Conservation (phyloP, 768 basidiomycete species). For the Sistotremastrum niveocremeum region DNA sequence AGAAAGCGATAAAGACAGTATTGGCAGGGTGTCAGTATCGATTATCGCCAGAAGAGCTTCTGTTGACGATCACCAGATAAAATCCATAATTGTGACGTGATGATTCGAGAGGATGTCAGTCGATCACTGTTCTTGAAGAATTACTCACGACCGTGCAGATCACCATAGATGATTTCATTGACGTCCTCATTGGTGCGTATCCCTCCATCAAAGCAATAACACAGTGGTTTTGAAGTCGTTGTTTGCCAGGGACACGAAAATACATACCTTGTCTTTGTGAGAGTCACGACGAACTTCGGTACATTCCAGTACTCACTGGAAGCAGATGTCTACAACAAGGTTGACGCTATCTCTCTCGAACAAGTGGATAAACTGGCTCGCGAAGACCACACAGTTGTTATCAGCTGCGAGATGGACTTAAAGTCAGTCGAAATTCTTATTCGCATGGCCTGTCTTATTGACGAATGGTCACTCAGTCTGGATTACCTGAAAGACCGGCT, state of each 20-base stretch:
- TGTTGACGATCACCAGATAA: slow-evolving; percentile 39
- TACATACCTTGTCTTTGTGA: slow-evolving; percentile 86
- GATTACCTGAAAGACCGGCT: slow-evolving; percentile 29
- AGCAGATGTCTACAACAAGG: slow-evolving; percentile 90
- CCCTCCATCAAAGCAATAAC: neutral
- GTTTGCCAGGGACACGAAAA: slow-evolving; percentile 65
- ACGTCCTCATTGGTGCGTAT: slow-evolving; percentile 76
- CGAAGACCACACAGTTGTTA: slow-evolving; percentile 78
- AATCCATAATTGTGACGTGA: slow-evolving; percentile 89
- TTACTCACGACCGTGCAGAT: slow-evolving; percentile 37
- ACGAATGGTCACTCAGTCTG: slow-evolving; percentile 6
- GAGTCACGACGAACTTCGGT: slow-evolving; percentile 14
- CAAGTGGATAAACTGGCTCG: slow-evolving; percentile 73
- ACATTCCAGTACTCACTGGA: slow-evolving; percentile 3
- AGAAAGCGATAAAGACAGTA: slow-evolving; percentile 87
- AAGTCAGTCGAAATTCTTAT: slow-evolving; percentile 38
- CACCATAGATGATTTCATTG: slow-evolving; percentile 92
- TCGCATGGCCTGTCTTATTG: neutral
- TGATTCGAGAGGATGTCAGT: slow-evolving; percentile 91
- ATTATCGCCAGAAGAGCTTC: neutral
- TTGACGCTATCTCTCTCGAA: slow-evolving; percentile 78
- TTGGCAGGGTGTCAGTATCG: slow-evolving; percentile 64
- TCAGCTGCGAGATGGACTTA: slow-evolving; percentile 89
- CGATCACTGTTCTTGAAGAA: slow-evolving; percentile 3
- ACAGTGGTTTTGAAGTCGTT: neutral